A percentile compares a stretch with the other conserved stretches of the same genome.
phyloP scores from a whole-genome alignment of 2,329 filamentous ascomycete species.

The Conoideocrella luteorostrata region DNA sequence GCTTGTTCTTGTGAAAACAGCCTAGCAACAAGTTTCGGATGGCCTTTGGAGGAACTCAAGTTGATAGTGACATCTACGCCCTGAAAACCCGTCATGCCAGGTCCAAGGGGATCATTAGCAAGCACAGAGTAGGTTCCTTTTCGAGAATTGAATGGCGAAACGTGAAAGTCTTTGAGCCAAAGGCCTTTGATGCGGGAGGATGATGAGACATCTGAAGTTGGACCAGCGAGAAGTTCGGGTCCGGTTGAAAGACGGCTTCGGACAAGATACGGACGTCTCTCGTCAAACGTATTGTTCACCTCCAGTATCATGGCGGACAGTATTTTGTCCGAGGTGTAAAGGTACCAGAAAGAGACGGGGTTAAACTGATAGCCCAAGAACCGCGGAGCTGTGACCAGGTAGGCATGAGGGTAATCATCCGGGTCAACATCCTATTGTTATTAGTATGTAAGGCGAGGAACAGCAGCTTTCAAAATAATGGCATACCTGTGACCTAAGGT shows the following conservation, averaged over 20 bases:
- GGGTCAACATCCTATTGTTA: conserved; percentile 49
- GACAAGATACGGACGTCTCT: conserved; percentile 43
- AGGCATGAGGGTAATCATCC: conserved; percentile 57
- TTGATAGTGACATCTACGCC: conserved; percentile 55
- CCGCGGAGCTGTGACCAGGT: conserved; percentile 63
- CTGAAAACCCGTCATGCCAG: conserved; percentile 29
- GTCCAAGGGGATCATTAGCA: conserved; percentile 38
- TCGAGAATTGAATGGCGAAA: conserved; percentile 66
- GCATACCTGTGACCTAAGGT: conserved; percentile 50
- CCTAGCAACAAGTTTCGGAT: conserved; percentile 55
- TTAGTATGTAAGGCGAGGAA: conserved; percentile 1
- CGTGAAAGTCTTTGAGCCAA: conserved; percentile 69
- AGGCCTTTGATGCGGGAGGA: conserved; percentile 35
- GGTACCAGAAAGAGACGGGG: conserved; percentile 73
- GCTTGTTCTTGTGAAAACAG: conserved; percentile 47
- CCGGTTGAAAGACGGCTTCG: conserved; percentile 20
- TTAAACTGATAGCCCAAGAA: conserved; percentile 69
- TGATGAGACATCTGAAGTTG: neutral
- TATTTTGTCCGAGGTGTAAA: conserved; percentile 53
- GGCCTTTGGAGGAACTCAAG: conserved; percentile 51
- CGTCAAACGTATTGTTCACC: conserved; percentile 72
- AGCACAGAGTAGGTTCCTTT: conserved; percentile 48
- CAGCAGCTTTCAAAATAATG: conserved; percentile 10
- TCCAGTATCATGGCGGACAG: conserved; percentile 63
- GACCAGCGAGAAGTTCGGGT: conserved; percentile 9